Evolutionary conservation across 208 protist genomes (phyloP), one percentile per base, ranked within the genome.

Genomic region (Leishmania arabica): DNA sequence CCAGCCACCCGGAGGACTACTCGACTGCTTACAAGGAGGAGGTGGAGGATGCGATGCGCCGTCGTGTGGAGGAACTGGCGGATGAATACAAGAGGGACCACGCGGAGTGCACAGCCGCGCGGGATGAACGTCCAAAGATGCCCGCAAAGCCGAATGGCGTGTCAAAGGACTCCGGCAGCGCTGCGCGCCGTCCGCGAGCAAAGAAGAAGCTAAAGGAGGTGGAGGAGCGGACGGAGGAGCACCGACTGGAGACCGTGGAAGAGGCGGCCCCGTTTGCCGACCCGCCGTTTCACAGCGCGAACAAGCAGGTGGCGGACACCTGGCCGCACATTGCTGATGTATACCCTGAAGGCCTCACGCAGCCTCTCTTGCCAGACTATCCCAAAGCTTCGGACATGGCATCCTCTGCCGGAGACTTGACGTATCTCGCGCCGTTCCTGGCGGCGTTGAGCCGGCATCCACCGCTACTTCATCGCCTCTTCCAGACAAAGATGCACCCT

Each of bases 391-490:
- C 53, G 0, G 89, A 93, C 74, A 83, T 93, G n/a, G 53, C 51
- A 13, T 91, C 91, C 5, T 80, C 88, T 2, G 73, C 82, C 2
- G 66, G 74, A 1, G 88, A 91, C 47, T 65, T 83, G 2, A 86
- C 88, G 68, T 96, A 94, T 75, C 40, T 96, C 31, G 89, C 90
- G 24, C 91, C 93, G 17, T 96, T 96, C 69, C 84, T 96, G 47
- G 90, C 93, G 37, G 93, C 91, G 1, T 82, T 96, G 9, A 82
- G 88, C 53, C 86, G 90, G 15, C 84, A 93, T 31, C 90, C 90
- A 6, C 80, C 84, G 11, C 83, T 95, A 17, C 77, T 96, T 60
- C 82, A 92, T 60, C 91, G 87, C 37, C 73, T 96, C 19, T 79
- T 96, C n/a, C 84, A 84, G 6, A 88, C 80, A 15, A 89, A 89